phyloP scores from a whole-genome alignment of 768 basidiomycete genomes.

The Suillus decipiens region DNA sequence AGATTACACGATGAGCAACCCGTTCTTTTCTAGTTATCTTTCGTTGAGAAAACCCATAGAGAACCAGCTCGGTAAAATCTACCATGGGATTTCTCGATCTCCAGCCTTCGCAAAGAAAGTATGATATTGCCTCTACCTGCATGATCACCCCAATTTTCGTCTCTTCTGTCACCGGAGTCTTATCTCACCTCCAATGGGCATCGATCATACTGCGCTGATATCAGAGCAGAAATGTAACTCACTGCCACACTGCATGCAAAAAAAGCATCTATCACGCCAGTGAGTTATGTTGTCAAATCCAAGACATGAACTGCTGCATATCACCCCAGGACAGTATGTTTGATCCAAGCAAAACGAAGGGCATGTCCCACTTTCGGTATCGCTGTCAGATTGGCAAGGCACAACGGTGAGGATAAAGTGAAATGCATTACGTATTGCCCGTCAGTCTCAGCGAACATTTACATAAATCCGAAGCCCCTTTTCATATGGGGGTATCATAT shows the following conservation, averaged over 20 bases:
- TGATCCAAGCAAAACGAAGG: background rate
- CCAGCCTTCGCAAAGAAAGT: no score
- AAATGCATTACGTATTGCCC: no score
- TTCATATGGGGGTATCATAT: background rate
- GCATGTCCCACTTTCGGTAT: background rate
- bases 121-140: no score
- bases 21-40: background rate
- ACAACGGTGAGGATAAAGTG: background rate
- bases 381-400: background rate
- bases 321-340: background rate
- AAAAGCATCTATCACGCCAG: background rate
- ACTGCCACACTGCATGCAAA: background rate
- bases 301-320: background rate
- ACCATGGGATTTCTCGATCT: background rate
- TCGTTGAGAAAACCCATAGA: background rate
- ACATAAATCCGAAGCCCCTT: background rate
- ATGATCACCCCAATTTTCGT: no score
- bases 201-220: no score
- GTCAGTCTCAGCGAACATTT: background rate
- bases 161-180: background rate
- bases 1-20: background rate
- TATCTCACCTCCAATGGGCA: no score
- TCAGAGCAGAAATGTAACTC: no score
- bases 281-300: background rate
- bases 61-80: background rate